Evolutionary conservation across 495 filamentous ascomycete species (phyloP), one percentile per base, ranked within the genome.

Genomic region (Tetracladium setigerum): DNA sequence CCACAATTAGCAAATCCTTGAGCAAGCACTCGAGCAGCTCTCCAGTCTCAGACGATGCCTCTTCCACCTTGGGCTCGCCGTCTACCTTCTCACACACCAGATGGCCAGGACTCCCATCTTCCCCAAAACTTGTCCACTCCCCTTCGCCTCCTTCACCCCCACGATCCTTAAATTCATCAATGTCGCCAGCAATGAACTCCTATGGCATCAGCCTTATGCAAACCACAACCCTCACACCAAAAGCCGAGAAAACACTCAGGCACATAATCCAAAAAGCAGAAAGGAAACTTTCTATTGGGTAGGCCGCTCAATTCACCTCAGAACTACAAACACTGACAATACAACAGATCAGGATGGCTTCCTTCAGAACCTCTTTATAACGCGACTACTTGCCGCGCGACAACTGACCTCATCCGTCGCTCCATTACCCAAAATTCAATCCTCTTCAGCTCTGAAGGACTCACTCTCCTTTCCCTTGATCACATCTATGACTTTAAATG

Each of bases 401-500:
- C 70, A 0, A 59, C 52, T 16, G 71, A 84, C 49, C 67, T 89
- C 2, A 66, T 85, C 24, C 68, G 77, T 30, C 76, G 80, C 41
- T 87, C 83, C 8, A 70, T 86, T 19, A 56, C 70, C 36, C 83
- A 87, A 56, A 82, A 86, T 54, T 78, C 85, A 41, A 67, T 82
- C 27, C 65, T 87, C 45, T 87, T 83, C 68, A 74, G 77, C 22
- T 77, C 80, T n/a, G 81, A 83, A 38, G 81, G 79, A 31, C 65
- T 89, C 27, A 84, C 77, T 1, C 61, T 87, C 27, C 63, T 87
- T 0, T 78, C 76, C 13, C 73, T 87, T 36, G 83, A 89, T 61
- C 75, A 81, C 46, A 68, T 87, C 55, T 87, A 86, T 63, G 85
- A 77, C 36, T 82, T 89, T 67, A 84, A 86, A 56, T 71, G 74